Conservation (phyloP, 139 green algal species). For the Pedinophyceae sp. region DNA sequence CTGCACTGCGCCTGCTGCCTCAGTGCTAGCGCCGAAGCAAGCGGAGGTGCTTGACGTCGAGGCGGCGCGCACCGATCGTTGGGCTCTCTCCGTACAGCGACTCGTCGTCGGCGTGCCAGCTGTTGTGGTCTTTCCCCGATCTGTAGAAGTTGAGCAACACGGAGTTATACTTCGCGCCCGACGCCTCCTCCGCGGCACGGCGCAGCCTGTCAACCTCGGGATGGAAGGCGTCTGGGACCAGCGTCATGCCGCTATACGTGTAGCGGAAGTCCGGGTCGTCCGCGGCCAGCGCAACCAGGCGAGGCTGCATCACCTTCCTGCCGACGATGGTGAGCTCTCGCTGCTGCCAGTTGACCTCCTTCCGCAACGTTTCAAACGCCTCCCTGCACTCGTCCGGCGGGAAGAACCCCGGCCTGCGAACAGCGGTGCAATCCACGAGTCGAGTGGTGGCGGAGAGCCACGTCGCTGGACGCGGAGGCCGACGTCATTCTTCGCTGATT, state of each 20-base stretch:
- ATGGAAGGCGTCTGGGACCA: slow-evolving; percentile 14
- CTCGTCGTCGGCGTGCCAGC: slow-evolving; percentile 47
- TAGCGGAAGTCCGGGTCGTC: slow-evolving; percentile 19
- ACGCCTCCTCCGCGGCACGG: no score
- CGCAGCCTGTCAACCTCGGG: no score
- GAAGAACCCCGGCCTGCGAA: no score
- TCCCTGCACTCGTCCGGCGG: no score
- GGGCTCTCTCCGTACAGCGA: slow-evolving; percentile 16
- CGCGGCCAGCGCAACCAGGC: slow-evolving; percentile 39
- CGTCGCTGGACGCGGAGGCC: no score
- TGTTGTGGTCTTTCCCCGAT: slow-evolving; percentile 23
- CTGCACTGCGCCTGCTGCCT: no score
- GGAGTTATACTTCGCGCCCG: slow-evolving; percentile 25
- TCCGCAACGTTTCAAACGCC: no score
- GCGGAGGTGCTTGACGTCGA: no score
- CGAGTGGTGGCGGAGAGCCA: no score
- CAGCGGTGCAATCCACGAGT: no score
- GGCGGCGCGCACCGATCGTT: slow-evolving; percentile 21
- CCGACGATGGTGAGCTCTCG: slow-evolving; percentile 22
- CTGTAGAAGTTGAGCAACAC: slow-evolving; percentile 42
- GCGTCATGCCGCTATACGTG: slow-evolving; percentile 30
- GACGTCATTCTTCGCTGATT: no score
- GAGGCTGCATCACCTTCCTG: slow-evolving; percentile 29
- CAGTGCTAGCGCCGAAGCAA: no score
- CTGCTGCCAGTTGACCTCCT: slow-evolving; percentile 23